Base-by-base conservation (phyloP, 2,329 filamentous ascomycete genomes). In the Penicillium palitans region DNA sequence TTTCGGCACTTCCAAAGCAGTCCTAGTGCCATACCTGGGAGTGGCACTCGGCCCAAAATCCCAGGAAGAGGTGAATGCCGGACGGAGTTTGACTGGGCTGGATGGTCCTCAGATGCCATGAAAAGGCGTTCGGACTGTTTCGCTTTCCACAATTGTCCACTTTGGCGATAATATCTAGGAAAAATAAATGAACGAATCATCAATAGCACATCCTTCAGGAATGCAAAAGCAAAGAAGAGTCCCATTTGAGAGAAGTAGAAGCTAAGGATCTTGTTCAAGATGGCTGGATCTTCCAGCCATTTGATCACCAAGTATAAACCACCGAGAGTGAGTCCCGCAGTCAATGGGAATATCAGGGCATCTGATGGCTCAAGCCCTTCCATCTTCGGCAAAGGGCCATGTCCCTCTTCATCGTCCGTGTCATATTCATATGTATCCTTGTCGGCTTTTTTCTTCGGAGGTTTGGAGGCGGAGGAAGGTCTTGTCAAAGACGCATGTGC, bases 251-350 rank as follows among this genome's bases (percentile, higher is more conserved):
- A 90, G 76, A 96, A 93, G 79, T 98, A 97, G 69, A 84, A 86
- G 40, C 90, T 88, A 24, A 98, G 79, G 40, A 96, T 84, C 74
- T 88, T 90, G 78, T 93, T 97, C 68, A 98, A 77, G 24, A 96
- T 79, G 12, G 87, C 81, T 0, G 92, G 88, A 68, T 96, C 90
- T 64, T 93, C 82, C 55, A 97, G 84, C 84, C 89, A 95, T 73
- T 96, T 91, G 71, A 98, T 91, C 59, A 96, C 80, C 67, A 93
- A 88, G 78, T 98, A 98, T 13, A 98, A 81, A 6, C 86, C 86
- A 42, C 87, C 82, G 9, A 98, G 84, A 1, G 88, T 86, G 10
- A 80, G 69, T 2, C 87, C 91, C 6, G 92, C 93, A 55, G 92
- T 80, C 33, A 97, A 66, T 2, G 93, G 95, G 62, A 97, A 90